Percentiles rank a stretch among this genome's conserved stretches.
These are phyloP conservation scores for Blastocystis sp. DNA, from an alignment of 352 stramenopile genomes.

Conservation along the genomic window DNA sequence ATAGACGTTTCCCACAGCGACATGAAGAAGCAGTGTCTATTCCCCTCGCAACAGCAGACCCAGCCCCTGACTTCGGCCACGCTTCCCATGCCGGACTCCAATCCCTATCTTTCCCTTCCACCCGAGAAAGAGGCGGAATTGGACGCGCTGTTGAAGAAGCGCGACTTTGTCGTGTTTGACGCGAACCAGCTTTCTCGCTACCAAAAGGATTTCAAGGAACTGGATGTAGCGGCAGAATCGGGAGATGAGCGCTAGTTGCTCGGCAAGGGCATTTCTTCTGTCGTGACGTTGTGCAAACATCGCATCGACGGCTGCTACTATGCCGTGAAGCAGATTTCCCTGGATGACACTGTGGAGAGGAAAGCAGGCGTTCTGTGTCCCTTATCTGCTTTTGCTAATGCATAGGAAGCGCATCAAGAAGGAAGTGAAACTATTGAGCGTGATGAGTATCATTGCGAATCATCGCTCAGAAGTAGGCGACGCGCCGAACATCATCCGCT, in stretches of 20 bases:
- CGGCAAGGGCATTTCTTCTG: constrained; percentile 46
- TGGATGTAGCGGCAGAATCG: not conserved
- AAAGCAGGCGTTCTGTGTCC: not conserved
- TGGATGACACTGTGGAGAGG: not conserved
- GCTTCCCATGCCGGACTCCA: constrained; percentile 5
- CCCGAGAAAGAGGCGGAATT: not conserved
- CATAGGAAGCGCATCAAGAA: constrained; percentile 24
- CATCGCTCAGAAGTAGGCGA: constrained; percentile 3
- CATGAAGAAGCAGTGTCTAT: constrained; percentile 26
- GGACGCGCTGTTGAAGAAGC: constrained; percentile 31
- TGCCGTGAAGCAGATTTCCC: constrained; percentile 54
- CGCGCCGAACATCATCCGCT: constrained; percentile 39
- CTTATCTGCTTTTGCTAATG: no score
- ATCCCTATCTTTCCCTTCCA: constrained; percentile 36
- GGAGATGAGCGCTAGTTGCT: not conserved
- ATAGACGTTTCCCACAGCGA: constrained; percentile 36
- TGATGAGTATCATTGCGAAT: not conserved
- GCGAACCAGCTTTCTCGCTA: constrained; percentile 38
- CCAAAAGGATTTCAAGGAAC: constrained; percentile 56
- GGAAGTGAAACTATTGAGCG: constrained; percentile 28
- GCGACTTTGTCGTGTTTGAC: constrained; percentile 44
- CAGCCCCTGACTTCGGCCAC: constrained; percentile 28
- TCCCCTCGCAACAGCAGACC: constrained; percentile 5
- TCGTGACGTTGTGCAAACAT: constrained; percentile 63
- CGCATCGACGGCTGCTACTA: constrained; percentile 66